A percentile compares a stretch with the other conserved stretches of the same genome.
Conservation (phyloP, 2,329 filamentous ascomycete genomes). For the Rutstroemia sydowiana region DNA sequence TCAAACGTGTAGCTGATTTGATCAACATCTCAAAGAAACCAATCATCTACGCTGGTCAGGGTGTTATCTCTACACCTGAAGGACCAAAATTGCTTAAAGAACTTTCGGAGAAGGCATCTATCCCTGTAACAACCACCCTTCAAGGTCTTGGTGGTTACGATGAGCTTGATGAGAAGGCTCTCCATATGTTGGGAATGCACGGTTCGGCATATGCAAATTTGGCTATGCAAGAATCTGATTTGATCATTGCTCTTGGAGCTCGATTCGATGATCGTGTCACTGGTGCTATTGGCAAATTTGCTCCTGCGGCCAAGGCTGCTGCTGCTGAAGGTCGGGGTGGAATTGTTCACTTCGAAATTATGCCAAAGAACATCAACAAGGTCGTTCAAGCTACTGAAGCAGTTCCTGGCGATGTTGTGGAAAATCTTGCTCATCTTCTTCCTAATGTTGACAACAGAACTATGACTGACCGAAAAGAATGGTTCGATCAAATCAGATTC, state of each 20-base stretch:
- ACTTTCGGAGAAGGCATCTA: constrained; percentile 81
- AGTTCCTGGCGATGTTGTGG: constrained; percentile 82
- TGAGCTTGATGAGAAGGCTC: constrained; percentile 85
- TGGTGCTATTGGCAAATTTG: constrained; percentile 73
- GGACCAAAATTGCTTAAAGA: constrained; percentile 75
- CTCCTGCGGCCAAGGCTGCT: constrained; percentile 77
- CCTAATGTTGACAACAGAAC: constrained; percentile 59
- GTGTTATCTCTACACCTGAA: constrained; percentile 71
- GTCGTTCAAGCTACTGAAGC: constrained; percentile 94
- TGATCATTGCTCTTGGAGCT: constrained; percentile 89
- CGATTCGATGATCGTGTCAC: constrained; percentile 97
- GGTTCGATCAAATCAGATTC: constrained; percentile 80
- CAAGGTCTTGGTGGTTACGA: constrained; percentile 90
- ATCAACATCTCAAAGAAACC: constrained; percentile 90
- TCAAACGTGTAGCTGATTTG: constrained; percentile 70
- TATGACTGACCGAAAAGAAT: constrained; percentile 64
- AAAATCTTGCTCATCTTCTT: constrained; percentile 69
- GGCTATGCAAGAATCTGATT: constrained; percentile 92
- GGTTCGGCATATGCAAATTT: constrained; percentile 96
- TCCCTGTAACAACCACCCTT: constrained; percentile 92
- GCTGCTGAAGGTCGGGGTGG: constrained; percentile 81
- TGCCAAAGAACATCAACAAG: constrained; percentile 99
- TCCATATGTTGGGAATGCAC: constrained; percentile 99
- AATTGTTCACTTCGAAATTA: constrained; percentile 95
- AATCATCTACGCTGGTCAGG: constrained; percentile 89